Evolutionary conservation across 2,329 filamentous ascomycete species (phyloP).

Genomic region (Epichloe scottii): DNA sequence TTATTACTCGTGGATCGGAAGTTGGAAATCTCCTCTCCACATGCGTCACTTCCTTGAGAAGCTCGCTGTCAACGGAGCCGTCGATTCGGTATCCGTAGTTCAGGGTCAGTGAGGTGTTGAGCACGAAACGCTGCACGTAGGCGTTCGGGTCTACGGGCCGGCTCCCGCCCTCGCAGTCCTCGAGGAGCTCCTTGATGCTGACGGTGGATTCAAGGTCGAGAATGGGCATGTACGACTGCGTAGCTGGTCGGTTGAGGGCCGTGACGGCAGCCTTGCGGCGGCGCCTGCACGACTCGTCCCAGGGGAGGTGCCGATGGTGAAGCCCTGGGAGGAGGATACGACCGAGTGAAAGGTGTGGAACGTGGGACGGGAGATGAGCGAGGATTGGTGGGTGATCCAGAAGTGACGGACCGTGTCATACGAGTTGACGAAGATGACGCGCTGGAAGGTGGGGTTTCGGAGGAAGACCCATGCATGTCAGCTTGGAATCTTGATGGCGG

Average conservation of each 20-base stretch:
- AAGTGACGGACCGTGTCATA: conserved; percentile 62
- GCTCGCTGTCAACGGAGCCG: conserved; percentile 52
- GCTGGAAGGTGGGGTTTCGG: conserved; percentile 19
- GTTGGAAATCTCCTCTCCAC: conserved; percentile 68
- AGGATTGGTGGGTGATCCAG: conserved; percentile 69
- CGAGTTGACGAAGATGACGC: conserved; percentile 66
- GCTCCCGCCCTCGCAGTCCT: conserved; percentile 48
- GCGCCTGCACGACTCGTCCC: conserved; percentile 69
- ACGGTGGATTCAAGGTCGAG: conserved; percentile 64
- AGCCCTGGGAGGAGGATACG: conserved; percentile 63
- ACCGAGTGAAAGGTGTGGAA: conserved; percentile 75
- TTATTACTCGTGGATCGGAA: conserved; percentile 72
- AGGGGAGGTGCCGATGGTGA: conserved; percentile 74
- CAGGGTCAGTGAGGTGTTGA: conserved; percentile 65
- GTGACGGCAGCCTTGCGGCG: conserved; percentile 69
- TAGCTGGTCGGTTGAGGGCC: conserved; percentile 62
- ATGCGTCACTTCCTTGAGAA: conserved; percentile 60
- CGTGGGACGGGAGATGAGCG: conserved; percentile 64
- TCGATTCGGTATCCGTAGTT: conserved; percentile 71
- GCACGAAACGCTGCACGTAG: conserved; percentile 63
- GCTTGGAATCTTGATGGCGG: not conserved
- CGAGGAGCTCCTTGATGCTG: conserved; percentile 59
- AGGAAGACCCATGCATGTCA: not conserved
- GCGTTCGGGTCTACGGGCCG: conserved; percentile 57
- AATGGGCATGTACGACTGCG: conserved; percentile 71